Percentiles rank a stretch among this genome's conserved stretches.
Evolutionary conservation across 495 filamentous ascomycete genomes (phyloP).

Genomic region (Neurospora hispaniola): DNA sequence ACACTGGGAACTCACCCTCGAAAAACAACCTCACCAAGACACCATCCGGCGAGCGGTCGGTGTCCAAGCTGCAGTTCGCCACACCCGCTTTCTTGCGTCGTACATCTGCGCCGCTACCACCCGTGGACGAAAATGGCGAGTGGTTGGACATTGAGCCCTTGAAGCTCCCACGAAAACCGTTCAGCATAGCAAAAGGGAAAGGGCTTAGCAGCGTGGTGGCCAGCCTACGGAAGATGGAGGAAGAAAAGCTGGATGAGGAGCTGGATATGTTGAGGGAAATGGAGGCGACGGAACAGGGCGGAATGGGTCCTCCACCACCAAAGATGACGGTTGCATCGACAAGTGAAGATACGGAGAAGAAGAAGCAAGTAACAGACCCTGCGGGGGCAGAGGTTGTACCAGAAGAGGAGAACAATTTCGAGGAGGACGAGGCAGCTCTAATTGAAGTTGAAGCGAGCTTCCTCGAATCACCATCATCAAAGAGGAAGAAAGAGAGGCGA

Average conservation of each 20-base stretch:
- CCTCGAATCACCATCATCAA: not conserved
- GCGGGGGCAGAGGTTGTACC: not conserved
- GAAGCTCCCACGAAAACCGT: slow-evolving; percentile 51
- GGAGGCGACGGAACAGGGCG: slow-evolving; percentile 42
- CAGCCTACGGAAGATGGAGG: slow-evolving; percentile 65
- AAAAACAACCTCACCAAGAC: slow-evolving; percentile 31
- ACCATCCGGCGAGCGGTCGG: slow-evolving; percentile 13
- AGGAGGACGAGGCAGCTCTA: not conserved
- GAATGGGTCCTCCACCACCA: slow-evolving; percentile 3
- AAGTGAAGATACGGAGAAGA: not conserved
- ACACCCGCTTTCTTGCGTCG: slow-evolving; percentile 74
- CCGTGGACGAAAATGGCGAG: slow-evolving; percentile 39
- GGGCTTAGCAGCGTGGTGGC: slow-evolving; percentile 73
- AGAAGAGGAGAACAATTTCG: not conserved
- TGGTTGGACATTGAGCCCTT: slow-evolving; percentile 34
- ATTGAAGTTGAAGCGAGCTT: not conserved
- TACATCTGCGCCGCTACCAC: slow-evolving; percentile 25
- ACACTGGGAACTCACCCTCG: slow-evolving; percentile 19
- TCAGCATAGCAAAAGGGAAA: slow-evolving; percentile 34
- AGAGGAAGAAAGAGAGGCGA: slow-evolving; percentile 42
- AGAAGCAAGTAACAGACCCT: slow-evolving; percentile 17
- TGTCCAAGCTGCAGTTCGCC: slow-evolving; percentile 41
- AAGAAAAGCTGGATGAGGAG: slow-evolving; percentile 67
- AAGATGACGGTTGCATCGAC: not conserved
- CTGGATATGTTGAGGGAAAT: slow-evolving; percentile 73